These are phyloP conservation scores for Cladosporium austrohemisphaericum DNA, from an alignment of 2,329 filamentous ascomycete species.

Conservation along the genomic window DNA sequence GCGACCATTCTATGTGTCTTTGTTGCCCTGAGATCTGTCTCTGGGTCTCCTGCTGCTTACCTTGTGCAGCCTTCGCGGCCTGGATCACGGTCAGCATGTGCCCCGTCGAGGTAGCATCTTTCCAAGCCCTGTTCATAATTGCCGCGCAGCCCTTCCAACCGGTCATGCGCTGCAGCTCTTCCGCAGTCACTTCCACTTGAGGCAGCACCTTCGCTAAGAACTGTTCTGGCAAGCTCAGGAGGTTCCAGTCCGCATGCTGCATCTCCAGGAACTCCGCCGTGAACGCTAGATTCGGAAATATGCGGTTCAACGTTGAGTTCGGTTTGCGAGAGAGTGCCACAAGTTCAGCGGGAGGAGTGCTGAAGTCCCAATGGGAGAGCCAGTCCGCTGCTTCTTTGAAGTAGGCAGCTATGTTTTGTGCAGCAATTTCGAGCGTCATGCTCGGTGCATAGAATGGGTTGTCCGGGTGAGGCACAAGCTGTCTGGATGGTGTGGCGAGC, in stretches of 20 bases:
- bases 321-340: neutral
- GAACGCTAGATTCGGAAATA: neutral
- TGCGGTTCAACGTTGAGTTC: neutral
- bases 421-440: conserved; percentile 5
- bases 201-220: conserved; percentile 7
- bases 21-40: too few relatives aligned
- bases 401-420: neutral
- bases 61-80: too few relatives aligned
- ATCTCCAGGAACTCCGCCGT: conserved; percentile 1
- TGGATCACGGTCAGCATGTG: too few relatives aligned
- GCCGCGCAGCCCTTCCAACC: too few relatives aligned
- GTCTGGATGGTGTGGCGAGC: neutral
- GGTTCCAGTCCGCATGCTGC: neutral
- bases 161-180: too few relatives aligned
- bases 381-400: neutral
- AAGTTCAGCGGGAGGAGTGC: neutral
- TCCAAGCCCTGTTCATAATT: too few relatives aligned
- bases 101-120: too few relatives aligned
- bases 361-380: neutral
- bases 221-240: neutral
- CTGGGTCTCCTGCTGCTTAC: too few relatives aligned
- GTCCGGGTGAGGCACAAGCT: neutral
- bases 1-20: too few relatives aligned
- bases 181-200: too few relatives aligned
- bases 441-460: conserved; percentile 4